Conservation (phyloP, 257 asterid species). For the Ilex asprella region DNA sequence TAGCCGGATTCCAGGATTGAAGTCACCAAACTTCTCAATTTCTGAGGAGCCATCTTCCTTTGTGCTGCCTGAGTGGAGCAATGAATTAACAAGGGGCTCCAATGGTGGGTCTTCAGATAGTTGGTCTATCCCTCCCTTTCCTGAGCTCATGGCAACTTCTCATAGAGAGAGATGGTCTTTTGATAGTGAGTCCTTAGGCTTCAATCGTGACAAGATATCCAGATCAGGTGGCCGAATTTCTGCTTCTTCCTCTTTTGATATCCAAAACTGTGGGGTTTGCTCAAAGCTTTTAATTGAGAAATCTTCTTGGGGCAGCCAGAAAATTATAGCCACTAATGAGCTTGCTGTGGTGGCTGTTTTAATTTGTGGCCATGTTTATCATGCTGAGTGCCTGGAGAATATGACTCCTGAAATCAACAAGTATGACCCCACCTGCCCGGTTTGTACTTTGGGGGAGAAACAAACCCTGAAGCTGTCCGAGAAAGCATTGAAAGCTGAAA, state of each 20-base stretch:
- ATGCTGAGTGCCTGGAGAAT: slow-evolving; percentile 88
- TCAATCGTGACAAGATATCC: slow-evolving; percentile 48
- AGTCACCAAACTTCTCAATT: slow-evolving; percentile 67
- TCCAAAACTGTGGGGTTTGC: slow-evolving; percentile 82
- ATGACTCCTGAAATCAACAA: slow-evolving; percentile 79
- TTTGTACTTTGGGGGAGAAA: slow-evolving; percentile 89
- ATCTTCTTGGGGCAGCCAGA: slow-evolving; percentile 60
- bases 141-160: slow-evolving; percentile 49
- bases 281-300: slow-evolving; percentile 66
- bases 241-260: slow-evolving; percentile 43
- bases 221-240: slow-evolving; percentile 53
- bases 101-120: slow-evolving; percentile 79
- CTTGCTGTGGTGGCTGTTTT: slow-evolving; percentile 82
- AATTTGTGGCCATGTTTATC: slow-evolving; percentile 85
- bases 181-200: slow-evolving; percentile 69
- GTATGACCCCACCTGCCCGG: slow-evolving; percentile 86
- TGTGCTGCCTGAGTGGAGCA: slow-evolving; percentile 55
- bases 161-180: slow-evolving; percentile 93
- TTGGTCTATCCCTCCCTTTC: slow-evolving; percentile 73
- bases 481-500: slow-evolving; percentile 68
- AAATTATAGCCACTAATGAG: slow-evolving; percentile 56
- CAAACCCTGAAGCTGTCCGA: slow-evolving; percentile 70
- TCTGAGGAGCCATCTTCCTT: slow-evolving; percentile 65
- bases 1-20: slow-evolving; percentile 49
- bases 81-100: slow-evolving; percentile 68